phyloP scores from a whole-genome alignment of 768 basidiomycete genomes.

The Kwoniella bestiolae region DNA sequence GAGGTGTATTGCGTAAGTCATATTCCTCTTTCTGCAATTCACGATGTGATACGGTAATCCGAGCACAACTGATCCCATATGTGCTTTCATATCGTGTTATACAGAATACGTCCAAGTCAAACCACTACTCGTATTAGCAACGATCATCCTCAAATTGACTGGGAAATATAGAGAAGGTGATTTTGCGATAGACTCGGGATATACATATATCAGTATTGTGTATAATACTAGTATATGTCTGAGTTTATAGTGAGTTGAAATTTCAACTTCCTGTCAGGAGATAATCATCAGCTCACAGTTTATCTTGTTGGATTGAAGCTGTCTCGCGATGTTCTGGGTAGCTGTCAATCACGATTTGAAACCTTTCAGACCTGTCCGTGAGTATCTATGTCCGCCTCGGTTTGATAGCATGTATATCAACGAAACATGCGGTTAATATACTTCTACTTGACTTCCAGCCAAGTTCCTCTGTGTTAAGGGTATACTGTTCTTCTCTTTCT shows the following conservation, averaged over 20 bases:
- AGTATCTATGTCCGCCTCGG: no score
- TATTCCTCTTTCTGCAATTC: no score
- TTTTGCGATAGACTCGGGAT: conserved; percentile 81
- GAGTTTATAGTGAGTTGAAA: conserved; percentile 64
- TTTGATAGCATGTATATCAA: no score
- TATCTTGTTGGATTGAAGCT: conserved; percentile 57
- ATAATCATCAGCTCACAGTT: not conserved
- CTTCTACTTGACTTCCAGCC: no score
- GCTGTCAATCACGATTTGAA: conserved; percentile 85
- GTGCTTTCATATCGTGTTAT: not conserved
- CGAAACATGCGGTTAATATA: no score
- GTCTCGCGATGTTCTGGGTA: conserved; percentile 96
- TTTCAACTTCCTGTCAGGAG: not conserved
- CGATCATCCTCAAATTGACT: conserved; percentile 79
- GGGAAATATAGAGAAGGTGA: conserved; percentile 90
- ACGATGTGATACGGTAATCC: no score
- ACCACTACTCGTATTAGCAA: conserved; percentile 81
- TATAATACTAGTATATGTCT: conserved; percentile 59
- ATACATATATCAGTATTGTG: conserved; percentile 84
- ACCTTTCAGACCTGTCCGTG: conserved; percentile 66
- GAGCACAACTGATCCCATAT: not conserved
- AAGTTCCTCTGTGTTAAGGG: conserved; percentile 99
- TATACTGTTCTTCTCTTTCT: conserved; percentile 97
- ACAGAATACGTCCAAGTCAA: conserved; percentile 97
- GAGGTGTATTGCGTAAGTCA: conserved; percentile 90